These are phyloP conservation scores for Erigeron philadelphicus DNA, from an alignment of 140 eudicot genomes.

Conservation along the genomic window DNA sequence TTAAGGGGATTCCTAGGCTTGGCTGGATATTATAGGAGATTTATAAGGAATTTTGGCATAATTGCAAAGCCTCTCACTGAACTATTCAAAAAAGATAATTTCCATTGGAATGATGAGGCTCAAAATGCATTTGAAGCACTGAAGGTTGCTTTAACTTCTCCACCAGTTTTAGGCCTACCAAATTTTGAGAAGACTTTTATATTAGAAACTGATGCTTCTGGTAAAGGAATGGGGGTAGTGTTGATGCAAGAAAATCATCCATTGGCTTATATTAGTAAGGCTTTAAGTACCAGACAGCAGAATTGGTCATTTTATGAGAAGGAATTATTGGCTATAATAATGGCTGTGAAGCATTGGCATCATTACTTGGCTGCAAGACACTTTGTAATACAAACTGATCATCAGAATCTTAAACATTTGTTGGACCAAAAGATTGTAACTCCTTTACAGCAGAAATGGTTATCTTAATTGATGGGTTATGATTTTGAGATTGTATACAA, in stretches of 20 bases:
- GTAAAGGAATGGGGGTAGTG: neutral
- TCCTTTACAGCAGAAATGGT: too few species aligned
- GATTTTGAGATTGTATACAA: neutral
- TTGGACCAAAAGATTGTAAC: too few species aligned
- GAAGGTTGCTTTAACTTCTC: neutral
- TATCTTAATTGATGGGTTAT: too few species aligned
- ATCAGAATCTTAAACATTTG: too few species aligned
- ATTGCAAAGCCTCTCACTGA: too few species aligned
- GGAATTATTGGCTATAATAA: neutral
- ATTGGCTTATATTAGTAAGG: neutral
- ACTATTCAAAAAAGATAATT: too few species aligned
- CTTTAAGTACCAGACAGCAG: neutral
- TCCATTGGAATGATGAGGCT: neutral
- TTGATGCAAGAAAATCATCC: neutral
- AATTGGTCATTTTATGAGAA: neutral
- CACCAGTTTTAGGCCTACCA: neutral
- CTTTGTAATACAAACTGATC: too few species aligned
- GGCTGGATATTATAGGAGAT: neutral
- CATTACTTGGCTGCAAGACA: too few species aligned
- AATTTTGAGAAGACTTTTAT: neutral
- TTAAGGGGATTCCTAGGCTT: neutral
- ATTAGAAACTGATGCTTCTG: neutral
- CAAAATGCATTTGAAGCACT: neutral
- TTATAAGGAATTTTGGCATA: too few species aligned
- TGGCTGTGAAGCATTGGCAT: too few species aligned